Percentiles rank a stretch among this genome's conserved stretches.
Evolutionary conservation across 169 alveolate species (phyloP).

Genomic region (Plasmodium chabaudi): DNA sequence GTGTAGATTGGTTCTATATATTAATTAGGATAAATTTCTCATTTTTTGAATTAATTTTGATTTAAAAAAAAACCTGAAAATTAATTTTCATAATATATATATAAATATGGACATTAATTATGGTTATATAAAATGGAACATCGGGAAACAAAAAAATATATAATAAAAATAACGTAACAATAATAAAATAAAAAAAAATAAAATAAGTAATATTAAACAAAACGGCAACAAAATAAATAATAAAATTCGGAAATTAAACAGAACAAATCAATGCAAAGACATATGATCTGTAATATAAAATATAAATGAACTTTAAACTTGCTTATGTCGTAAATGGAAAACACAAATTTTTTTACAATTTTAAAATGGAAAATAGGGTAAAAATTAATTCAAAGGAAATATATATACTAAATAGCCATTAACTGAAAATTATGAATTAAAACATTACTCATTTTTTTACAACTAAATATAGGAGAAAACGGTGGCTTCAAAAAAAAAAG

Average conservation of each 20-base stretch:
- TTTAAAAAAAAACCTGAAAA: too few species aligned
- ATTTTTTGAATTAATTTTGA: too few species aligned
- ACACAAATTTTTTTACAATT: background rate
- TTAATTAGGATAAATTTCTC: too few species aligned
- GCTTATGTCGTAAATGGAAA: slow-evolving; percentile 1
- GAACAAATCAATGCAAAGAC: background rate
- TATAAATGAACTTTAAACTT: background rate
- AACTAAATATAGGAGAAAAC: slow-evolving; percentile 3
- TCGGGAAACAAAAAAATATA: too few species aligned
- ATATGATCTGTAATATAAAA: slow-evolving; percentile 13
- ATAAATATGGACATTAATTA: too few species aligned
- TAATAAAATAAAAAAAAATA: background rate
- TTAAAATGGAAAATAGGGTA: background rate
- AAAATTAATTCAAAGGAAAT: slow-evolving; percentile 6
- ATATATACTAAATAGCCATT: background rate
- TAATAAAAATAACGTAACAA: too few species aligned
- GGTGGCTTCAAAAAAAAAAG: slow-evolving; percentile 13
- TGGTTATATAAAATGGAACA: too few species aligned
- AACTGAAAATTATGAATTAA: background rate
- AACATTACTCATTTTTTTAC: background rate
- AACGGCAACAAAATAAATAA: background rate
- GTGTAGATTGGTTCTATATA: too few species aligned
- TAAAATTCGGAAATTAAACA: background rate
- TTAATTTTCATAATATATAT: too few species aligned
- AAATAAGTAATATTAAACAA: background rate